Conservation (phyloP, 2,329 filamentous ascomycete species). For the Apiospora kogelbergensis region DNA sequence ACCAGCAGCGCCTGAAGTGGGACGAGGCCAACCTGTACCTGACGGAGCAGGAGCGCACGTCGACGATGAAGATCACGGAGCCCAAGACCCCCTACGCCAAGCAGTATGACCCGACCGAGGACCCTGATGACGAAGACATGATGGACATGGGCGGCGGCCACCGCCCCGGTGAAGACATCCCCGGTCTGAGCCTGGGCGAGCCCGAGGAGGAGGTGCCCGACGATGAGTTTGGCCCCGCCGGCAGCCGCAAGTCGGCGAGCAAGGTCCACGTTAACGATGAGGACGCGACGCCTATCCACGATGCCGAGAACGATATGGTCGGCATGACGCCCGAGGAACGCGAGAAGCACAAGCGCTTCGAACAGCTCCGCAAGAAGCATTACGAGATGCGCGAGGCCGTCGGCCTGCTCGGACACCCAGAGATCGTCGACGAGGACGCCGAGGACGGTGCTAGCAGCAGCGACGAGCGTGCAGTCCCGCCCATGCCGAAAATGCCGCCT, state of each 20-base stretch:
- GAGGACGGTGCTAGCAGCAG: slow-evolving; percentile 51
- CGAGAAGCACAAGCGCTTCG: slow-evolving; percentile 91
- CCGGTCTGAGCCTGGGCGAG: slow-evolving; percentile 87
- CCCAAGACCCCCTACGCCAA: slow-evolving; percentile 96
- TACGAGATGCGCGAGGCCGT: slow-evolving; percentile 99
- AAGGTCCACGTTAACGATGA: slow-evolving; percentile 80
- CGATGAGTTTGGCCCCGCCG: slow-evolving; percentile 33
- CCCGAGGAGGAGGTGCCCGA: slow-evolving; percentile 73
- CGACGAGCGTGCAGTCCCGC: slow-evolving; percentile 47
- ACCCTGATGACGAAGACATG: slow-evolving; percentile 79
- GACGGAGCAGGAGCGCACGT: slow-evolving; percentile 90
- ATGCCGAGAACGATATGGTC: slow-evolving; percentile 54
- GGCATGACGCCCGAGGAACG: slow-evolving; percentile 69
- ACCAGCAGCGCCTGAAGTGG: slow-evolving; percentile 85
- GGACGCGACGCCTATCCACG: slow-evolving; percentile 53
- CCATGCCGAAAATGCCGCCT: slow-evolving; percentile 45
- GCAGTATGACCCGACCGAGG: slow-evolving; percentile 86
- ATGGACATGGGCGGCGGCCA: slow-evolving; percentile 43
- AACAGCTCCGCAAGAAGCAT: slow-evolving; percentile 89
- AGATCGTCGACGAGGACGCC: slow-evolving; percentile 61
- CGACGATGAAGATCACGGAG: slow-evolving; percentile 98
- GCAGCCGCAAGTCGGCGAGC: slow-evolving; percentile 38
- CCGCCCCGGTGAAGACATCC: slow-evolving; percentile 71
- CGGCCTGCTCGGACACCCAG: slow-evolving; percentile 76
- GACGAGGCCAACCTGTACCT: slow-evolving; percentile 98